phyloP scores from a whole-genome alignment of 345 rosid species.

The Populus nigra region DNA sequence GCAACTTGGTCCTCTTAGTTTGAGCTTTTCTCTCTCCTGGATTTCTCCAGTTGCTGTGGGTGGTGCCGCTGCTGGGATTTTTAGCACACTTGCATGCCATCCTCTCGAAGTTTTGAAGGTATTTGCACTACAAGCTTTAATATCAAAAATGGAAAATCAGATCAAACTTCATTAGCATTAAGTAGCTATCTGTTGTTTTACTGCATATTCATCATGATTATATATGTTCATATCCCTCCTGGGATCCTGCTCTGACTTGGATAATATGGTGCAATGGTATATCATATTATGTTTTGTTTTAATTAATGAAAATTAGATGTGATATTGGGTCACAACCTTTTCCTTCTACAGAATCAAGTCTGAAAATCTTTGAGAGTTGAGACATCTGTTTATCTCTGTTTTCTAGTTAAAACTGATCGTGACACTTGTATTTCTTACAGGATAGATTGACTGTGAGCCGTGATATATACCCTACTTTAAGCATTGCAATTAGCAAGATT shows the following conservation, averaged over 20 bases:
- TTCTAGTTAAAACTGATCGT: conserved; percentile 9
- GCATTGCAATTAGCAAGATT: conserved; percentile 72
- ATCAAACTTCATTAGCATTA: background rate
- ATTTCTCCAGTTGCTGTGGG: conserved; percentile 89
- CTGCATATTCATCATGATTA: background rate
- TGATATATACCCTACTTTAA: conserved; percentile 75
- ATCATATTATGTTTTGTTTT: background rate
- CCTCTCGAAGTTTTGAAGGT: conserved; percentile 99
- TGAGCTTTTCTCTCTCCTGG: conserved; percentile 70
- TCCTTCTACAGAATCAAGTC: background rate
- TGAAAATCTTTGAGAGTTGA: background rate
- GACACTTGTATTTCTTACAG: conserved; percentile 42
- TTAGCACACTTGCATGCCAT: conserved; percentile 88
- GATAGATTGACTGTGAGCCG: conserved; percentile 92
- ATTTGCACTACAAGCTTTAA: background rate
- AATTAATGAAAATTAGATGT: background rate
- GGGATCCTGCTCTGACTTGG: background rate
- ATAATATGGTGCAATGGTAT: background rate
- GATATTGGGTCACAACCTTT: background rate
- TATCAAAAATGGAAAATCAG: conserved; percentile 1
- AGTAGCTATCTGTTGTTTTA: background rate
- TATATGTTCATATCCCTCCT: background rate
- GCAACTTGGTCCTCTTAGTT: conserved; percentile 60
- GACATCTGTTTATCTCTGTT: background rate
- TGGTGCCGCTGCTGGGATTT: conserved; percentile 96